A percentile compares a stretch with the other conserved stretches of the same genome.
phyloP scores from a whole-genome alignment of 768 basidiomycete species.

The Suillus tomentosus region DNA sequence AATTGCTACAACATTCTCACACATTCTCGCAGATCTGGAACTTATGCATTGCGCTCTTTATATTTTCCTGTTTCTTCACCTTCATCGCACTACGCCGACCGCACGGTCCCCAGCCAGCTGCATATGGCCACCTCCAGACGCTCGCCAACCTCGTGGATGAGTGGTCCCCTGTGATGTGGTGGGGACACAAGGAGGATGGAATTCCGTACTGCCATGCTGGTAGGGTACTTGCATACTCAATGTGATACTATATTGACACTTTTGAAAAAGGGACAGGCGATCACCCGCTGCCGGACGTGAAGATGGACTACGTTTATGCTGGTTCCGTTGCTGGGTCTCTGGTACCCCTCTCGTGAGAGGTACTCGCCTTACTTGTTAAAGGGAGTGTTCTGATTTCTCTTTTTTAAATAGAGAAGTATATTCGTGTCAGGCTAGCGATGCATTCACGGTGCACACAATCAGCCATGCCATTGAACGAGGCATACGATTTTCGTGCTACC shows the following conservation, averaged over 20 bases:
- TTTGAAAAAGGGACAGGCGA: not conserved
- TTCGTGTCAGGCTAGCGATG: not conserved
- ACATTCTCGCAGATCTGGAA: constrained; percentile 26
- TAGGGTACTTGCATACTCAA: not conserved
- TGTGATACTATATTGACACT: not conserved
- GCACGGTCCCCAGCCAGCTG: not conserved
- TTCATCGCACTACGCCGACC: not conserved
- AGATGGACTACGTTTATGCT: constrained; percentile 24
- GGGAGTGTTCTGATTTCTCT: too few relatives aligned
- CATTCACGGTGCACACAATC: not conserved
- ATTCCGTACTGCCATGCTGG: not conserved
- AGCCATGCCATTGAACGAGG: not conserved
- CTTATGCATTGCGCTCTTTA: constrained; percentile 11
- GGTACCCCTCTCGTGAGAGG: too few relatives aligned
- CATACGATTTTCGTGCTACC: not conserved
- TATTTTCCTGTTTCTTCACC: not conserved
- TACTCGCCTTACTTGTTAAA: too few relatives aligned
- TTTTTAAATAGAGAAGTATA: not conserved
- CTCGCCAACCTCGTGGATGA: not conserved
- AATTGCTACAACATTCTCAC: not conserved
- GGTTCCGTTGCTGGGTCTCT: not conserved
- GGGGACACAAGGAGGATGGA: not conserved
- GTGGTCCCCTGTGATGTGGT: not conserved
- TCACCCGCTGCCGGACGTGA: not conserved
- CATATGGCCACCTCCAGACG: not conserved